Evolutionary conservation across 2,329 filamentous ascomycete species (phyloP), one percentile per base, ranked within the genome.

Genomic region (Mollisiaceae sp.): DNA sequence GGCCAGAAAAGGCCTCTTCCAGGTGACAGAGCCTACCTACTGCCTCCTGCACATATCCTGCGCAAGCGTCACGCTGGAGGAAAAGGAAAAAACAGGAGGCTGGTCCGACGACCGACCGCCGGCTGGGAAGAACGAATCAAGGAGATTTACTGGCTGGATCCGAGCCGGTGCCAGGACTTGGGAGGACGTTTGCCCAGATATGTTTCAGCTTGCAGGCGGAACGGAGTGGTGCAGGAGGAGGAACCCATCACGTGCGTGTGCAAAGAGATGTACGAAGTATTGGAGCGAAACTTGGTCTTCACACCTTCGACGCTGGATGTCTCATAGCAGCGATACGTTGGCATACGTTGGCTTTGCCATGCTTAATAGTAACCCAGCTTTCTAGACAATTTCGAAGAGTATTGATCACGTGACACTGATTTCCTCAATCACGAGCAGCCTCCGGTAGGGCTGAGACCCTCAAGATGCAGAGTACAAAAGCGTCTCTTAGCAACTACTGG

Each of bases 1-100:
- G 59, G 11, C 45, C 45, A 8, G 18, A 41, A 59, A 59, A 45
- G 24, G n/a, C 9, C 57, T 45, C 15, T 59, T 59, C 20, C 55
- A 32, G 27, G 27, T 58, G 55, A 32, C 39, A 45, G 38, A 27
- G 12, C 22, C 11, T 18, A 27, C 6, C 32, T 8, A 6, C 24
- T 55, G 14, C 12, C n/a, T 4, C 24, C 45, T 52, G 54, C 54
- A 56, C 27, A 8, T 38, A 39, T 57, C 55, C 55, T 57, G 55
- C 55, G 32, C 55, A 57, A 57, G 55, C 60, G 52, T 62, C 60
- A 62, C 60, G 52, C 60, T 62, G 60, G 20, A 41, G 41, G 41
- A 60, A 43, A 55, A 38, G 18, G 8, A 41, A 41, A 41, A 50
- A 63, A 58, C 12, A 47, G 54, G 61, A 50, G 61, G 32, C 61